phyloP scores from a whole-genome alignment of 805 yeast genomes.

The Candida silvicultrix region DNA sequence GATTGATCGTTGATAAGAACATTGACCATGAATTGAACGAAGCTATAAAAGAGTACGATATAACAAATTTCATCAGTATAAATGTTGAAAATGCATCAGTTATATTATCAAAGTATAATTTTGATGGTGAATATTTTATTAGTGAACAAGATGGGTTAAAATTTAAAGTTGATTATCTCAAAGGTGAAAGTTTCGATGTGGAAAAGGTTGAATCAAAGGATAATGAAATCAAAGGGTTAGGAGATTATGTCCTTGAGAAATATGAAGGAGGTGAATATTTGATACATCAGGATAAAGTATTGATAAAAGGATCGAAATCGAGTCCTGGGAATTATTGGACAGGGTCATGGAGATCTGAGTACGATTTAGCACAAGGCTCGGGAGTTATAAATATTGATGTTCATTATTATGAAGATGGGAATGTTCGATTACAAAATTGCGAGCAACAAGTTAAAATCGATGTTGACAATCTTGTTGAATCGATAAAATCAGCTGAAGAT shows the following conservation, averaged over 20 bases:
- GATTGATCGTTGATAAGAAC: conserved; percentile 34
- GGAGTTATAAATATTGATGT: conserved; percentile 67
- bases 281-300: conserved; percentile 29
- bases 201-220: conserved; percentile 28
- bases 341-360: conserved; percentile 80
- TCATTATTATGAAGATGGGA: conserved; percentile 95
- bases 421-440: conserved; percentile 62
- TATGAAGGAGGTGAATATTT: conserved; percentile 50
- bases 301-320: conserved; percentile 65
- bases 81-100: conserved; percentile 27
- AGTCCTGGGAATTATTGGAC: conserved; percentile 80
- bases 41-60: conserved; percentile 35
- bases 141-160: conserved; percentile 43
- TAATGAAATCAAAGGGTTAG: conserved; percentile 13
- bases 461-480: conserved; percentile 27
- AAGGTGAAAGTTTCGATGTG: conserved; percentile 43
- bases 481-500: conserved; percentile 53
- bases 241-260: conserved; percentile 52
- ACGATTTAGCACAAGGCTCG: conserved; percentile 33
- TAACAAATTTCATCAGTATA: conserved; percentile 29
- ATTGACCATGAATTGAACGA: conserved; percentile 26
- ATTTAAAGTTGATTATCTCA: conserved; percentile 55
- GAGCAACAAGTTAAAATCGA: conserved; percentile 21
- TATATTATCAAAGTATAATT: conserved; percentile 44
- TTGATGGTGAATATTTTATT: conserved; percentile 41